phyloP scores from a whole-genome alignment of 805 yeast species.

The Zygosaccharomyces kombuchaensis region DNA sequence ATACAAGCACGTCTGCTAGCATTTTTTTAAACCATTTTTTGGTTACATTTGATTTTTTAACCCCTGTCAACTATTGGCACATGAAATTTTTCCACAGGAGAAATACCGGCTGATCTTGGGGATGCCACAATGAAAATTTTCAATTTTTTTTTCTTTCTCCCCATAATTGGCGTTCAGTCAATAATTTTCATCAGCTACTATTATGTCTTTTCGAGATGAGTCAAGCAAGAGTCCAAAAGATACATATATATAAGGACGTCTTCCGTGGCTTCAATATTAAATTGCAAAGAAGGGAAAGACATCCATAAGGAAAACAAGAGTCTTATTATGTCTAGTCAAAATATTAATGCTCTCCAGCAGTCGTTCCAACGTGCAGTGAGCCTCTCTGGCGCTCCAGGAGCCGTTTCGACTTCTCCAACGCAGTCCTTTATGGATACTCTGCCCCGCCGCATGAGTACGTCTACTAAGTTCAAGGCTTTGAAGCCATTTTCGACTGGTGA shows the following conservation, averaged over 20 bases:
- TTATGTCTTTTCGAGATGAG: conserved; percentile 6
- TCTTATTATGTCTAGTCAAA: conserved; percentile 58
- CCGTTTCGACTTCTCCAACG: conserved; percentile 79
- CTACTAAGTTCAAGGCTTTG: conserved; percentile 60
- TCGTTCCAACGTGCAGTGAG: conserved; percentile 52
- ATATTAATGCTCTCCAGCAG: conserved; percentile 51
- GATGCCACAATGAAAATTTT: conserved; percentile 13
- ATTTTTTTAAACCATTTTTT: not conserved
- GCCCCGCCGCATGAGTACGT: conserved; percentile 43
- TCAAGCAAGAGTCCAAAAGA: conserved; percentile 8
- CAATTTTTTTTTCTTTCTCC: conserved; percentile 2
- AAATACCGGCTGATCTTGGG: conserved; percentile 2
- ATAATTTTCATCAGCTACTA: not conserved
- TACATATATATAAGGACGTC: conserved; percentile 9
- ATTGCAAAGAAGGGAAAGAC: not conserved
- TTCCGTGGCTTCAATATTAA: not conserved
- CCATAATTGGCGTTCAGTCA: conserved; percentile 5
- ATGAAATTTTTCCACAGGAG: conserved; percentile 3
- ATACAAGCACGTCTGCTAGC: not conserved
- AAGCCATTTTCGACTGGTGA: conserved; percentile 96
- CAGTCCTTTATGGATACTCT: conserved; percentile 56
- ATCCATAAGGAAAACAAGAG: not conserved
- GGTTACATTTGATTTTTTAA: not conserved
- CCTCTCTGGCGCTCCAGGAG: conserved; percentile 56
- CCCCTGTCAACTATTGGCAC: not conserved